Base-by-base conservation (phyloP, 192 early-diverging fungal genomes). In the Coemansia sp. region DNA sequence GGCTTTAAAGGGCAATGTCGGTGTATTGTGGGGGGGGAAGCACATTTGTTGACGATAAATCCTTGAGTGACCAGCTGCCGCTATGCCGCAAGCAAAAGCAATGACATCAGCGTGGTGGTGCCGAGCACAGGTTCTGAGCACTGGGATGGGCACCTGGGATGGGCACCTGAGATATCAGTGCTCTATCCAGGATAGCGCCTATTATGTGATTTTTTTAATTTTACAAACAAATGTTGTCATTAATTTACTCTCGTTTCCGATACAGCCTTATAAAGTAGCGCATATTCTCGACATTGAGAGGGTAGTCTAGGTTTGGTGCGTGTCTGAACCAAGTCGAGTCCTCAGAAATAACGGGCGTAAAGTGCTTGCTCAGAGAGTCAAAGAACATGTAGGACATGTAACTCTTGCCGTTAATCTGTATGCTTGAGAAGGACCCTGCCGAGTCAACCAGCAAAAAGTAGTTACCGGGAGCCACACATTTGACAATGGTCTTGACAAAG, bases 371-470 rank as follows among this genome's bases (percentile, higher is more conserved):
- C 14, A 98, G 82, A 34, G 87, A 85, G 70, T 98, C 96, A 53
- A 98, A 83, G 11, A 98, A 74, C 69, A 90, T 88, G 62, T 92
- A 95, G 3, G 94, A 86, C 96, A 93, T 98, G 69, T 96, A 95
- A n/a, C 79, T 87, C 34, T 81, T 83, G 60, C 69, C 76, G 3
- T 87, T 92, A 1, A 98, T 85, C 48, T 87, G 79, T 16, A 93
- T 67, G 56, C 95, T 89, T 4, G 94, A 95, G 67, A 98, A 98
- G 2, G 91, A 93, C 24, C 94, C 94, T 1, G 96, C 96, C 16
- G 93, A 94, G 64, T 98, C 96, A 8, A 91, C 91, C 4, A 92
- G 82, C 65, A 96, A 66, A 46, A 96, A 84, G 57, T 87, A 73
- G 9, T 85, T 67, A 1, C 93, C 94, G 24, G 65, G 73, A 39